Base-by-base conservation (phyloP, 1,284 basidiomycete species). In the Cutaneotrichosporon sp. region DNA sequence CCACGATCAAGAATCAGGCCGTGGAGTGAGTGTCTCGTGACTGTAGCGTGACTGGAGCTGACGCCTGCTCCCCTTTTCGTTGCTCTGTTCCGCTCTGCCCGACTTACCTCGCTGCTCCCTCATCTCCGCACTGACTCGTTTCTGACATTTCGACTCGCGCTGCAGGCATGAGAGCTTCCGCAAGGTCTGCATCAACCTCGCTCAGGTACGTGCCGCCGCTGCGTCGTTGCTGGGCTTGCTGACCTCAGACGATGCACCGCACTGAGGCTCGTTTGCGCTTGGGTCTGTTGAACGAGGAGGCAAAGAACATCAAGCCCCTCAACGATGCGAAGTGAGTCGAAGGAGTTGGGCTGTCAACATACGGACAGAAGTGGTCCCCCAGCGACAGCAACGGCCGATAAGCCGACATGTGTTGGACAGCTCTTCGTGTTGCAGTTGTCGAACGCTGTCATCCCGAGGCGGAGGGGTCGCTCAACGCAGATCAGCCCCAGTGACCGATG, bases 151-250 rank as follows among this genome's bases (percentile, higher is more conserved):
- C 5, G 8, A 20, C 26, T 19, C 38, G 17, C 11, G n/a, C 27
- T 8, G 5, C 53, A 89, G 89, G 68, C 89, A 91, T 75, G 84
- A 86, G 52, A 77, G 79, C 16, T 93, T 93, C 68, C 83, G 87
- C 45, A 75, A 76, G 14, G 64, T 90, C 50, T 92, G 90, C 62
- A 81, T 91, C 25, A 78, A 79, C 46, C 80, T 92, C 49, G 90
- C 89, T 1, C 90, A 92, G 74, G 76, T 72, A 27, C 52, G 65
- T n/a, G n/a, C n/a, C n/a, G n/a, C n/a, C n/a, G n/a, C n/a, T n/a
- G n/a, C n/a, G n/a, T n/a, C n/a, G n/a, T n/a, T n/a, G 10, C 10
- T 14, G 17, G 29, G 8, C 25, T 3, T 3, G 17, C 52, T 49
- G 32, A 51, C 38, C 4, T 19, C 42, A 75, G 74, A 51, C 78